phyloP scores from a whole-genome alignment of 805 yeast genomes.

The Yamadazyma laniorum region DNA sequence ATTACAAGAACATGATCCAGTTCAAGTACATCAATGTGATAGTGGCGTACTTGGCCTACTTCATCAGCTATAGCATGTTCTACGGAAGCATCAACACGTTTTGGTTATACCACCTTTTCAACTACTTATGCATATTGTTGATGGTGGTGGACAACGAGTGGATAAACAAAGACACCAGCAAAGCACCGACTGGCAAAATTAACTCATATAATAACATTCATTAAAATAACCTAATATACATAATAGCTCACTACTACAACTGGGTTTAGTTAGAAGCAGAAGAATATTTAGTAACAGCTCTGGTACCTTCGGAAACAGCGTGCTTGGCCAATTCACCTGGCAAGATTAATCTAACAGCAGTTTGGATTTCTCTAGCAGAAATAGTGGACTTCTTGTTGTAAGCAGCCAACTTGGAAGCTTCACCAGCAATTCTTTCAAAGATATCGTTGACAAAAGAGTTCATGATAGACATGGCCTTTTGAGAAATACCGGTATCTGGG shows the following conservation, averaged over 20 bases:
- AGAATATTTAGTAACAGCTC: slow-evolving; percentile 96
- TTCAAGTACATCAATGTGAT: slow-evolving; percentile 7
- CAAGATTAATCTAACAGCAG: slow-evolving; percentile 95
- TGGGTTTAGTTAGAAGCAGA: slow-evolving; percentile 49
- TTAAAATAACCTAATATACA: slow-evolving; percentile 12
- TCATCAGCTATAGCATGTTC: slow-evolving; percentile 58
- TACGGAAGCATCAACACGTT: slow-evolving; percentile 82
- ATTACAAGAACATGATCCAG: slow-evolving; percentile 10
- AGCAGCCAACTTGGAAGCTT: slow-evolving; percentile 97
- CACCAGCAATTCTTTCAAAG: slow-evolving; percentile 96
- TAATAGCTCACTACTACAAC: slow-evolving; percentile 7
- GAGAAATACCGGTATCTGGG: slow-evolving; percentile 99
- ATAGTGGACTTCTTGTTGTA: slow-evolving; percentile 98
- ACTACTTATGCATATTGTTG: slow-evolving; percentile 58
- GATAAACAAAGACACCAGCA: not conserved
- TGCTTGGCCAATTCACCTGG: slow-evolving; percentile 99
- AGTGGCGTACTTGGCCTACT: slow-evolving; percentile 44
- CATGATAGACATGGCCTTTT: slow-evolving; percentile 98
- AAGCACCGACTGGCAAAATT: not conserved
- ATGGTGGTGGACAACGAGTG: slow-evolving; percentile 5
- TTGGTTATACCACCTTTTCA: slow-evolving; percentile 78
- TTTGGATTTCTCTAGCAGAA: slow-evolving; percentile 97
- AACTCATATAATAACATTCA: slow-evolving; percentile 13
- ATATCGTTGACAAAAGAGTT: slow-evolving; percentile 98
- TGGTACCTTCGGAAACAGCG: slow-evolving; percentile 98